Evolutionary conservation across 768 basidiomycete genomes (phyloP).

Genomic region (Leucocoprinus leucothites): DNA sequence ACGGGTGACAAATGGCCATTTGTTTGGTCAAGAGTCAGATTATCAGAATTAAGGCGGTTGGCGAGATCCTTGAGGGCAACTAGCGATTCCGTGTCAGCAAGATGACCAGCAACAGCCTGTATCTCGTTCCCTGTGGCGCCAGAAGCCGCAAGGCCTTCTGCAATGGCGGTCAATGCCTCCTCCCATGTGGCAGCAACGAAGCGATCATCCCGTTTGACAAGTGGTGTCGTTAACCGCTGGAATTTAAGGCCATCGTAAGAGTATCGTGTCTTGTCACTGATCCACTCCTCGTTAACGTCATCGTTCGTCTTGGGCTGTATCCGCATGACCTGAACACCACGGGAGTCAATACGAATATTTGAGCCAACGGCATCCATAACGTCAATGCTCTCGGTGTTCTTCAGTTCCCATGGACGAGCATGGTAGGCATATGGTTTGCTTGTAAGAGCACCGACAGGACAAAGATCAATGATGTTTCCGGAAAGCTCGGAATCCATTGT

Average conservation of each 20-base stretch:
- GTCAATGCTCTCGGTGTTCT: constrained; percentile 96
- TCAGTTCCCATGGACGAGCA: constrained; percentile 97
- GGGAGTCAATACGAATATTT: constrained; percentile 94
- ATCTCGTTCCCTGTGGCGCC: constrained; percentile 92
- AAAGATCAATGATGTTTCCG: constrained; percentile 95
- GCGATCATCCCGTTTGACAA: constrained; percentile 88
- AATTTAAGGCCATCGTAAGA: constrained; percentile 94
- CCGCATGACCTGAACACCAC: constrained; percentile 96
- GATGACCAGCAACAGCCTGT: constrained; percentile 88
- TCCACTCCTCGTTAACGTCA: constrained; percentile 99
- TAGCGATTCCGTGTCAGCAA: constrained; percentile 92
- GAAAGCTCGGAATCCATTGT: constrained; percentile 97
- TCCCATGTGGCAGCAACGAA: constrained; percentile 93
- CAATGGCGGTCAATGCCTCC: constrained; percentile 74
- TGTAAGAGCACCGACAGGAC: constrained; percentile 97
- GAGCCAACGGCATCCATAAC: constrained; percentile 94
- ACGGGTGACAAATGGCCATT: constrained; percentile 67
- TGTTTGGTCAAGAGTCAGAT: constrained; percentile 76
- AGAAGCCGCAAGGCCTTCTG: constrained; percentile 72
- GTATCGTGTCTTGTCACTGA: constrained; percentile 97
- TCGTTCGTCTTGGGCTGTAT: constrained; percentile 96
- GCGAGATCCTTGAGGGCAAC: constrained; percentile 91
- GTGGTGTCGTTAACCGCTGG: constrained; percentile 91
- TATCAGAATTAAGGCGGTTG: constrained; percentile 94
- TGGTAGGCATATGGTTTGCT: constrained; percentile 99